These are phyloP conservation scores for Monilinia vaccinii-corymbosi DNA, from an alignment of 2,329 filamentous ascomycete genomes.

Conservation along the genomic window DNA sequence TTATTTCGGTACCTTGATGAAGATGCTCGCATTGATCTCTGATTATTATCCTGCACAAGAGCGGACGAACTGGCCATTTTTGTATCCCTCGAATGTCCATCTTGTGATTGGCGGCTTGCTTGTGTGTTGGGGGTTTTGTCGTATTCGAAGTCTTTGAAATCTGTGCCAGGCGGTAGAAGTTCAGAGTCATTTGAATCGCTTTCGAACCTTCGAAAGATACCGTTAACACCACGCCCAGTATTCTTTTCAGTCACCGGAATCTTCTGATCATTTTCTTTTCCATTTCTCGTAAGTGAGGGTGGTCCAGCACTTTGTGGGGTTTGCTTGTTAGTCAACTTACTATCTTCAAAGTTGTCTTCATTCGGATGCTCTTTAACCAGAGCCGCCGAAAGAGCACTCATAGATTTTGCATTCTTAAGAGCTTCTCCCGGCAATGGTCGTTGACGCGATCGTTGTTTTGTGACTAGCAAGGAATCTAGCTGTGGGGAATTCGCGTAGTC, in stretches of 20 bases:
- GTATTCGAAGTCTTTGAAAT: neutral
- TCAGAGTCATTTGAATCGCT: neutral
- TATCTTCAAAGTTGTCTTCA: neutral
- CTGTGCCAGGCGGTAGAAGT: neutral
- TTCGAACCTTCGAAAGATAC: neutral
- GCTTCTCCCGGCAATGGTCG: neutral
- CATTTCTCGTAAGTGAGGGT: neutral
- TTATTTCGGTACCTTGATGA: neutral
- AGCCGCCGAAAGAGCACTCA: constrained; percentile 6
- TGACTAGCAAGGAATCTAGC: constrained; percentile 17
- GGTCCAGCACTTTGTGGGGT: neutral
- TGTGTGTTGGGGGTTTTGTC: neutral
- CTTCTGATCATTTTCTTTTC: neutral
- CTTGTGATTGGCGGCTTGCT: neutral
- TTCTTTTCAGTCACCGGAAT: neutral
- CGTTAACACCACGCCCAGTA: neutral
- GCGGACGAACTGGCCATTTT: neutral
- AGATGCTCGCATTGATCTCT: neutral
- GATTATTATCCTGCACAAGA: neutral
- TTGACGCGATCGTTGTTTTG: constrained; percentile 16
- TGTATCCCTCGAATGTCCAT: neutral
- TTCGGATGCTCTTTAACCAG: constrained; percentile 7
- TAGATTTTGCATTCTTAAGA: constrained; percentile 2
- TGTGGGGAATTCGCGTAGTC: neutral
- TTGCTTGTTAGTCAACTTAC: neutral